Base-by-base conservation (phyloP, 345 rosid species). In the Hypericum perforatum region DNA sequence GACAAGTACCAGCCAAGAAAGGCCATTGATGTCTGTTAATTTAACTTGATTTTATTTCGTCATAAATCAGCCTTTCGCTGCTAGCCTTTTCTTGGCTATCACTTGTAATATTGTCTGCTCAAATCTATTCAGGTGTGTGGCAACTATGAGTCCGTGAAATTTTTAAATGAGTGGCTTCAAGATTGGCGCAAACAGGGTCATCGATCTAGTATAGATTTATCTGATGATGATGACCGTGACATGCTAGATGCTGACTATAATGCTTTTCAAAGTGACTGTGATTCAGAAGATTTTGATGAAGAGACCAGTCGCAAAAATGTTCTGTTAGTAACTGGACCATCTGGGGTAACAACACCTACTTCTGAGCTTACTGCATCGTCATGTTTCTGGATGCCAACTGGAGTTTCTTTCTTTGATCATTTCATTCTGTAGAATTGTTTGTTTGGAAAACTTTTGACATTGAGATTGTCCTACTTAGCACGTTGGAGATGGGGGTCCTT, bases 1-100 rank as follows among this genome's bases (percentile, higher is more conserved):
- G 86, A 78, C 53, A 92, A 88, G 69, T 82, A 85, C 72, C 85
- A 74, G 72, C 97, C 98, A 63, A 74, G 67, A 60, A 78, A 43
- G 55, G 79, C 85, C 58, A 60, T 29, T 7, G 95, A 92, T 95
- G 98, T 88, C 49, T 69, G 78, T 52, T 50, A 50, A 7, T 61
- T 63, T 7, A 50, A 7, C 60, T 63, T 7, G 41, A 69, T 56
- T 43, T 7, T 65, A 45, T 36, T 59, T 37, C 55, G 51, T 63
- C 54, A 16, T 41, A 16, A 37, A 29, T 5, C 37, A 13, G 8
- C 49, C 50, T 32, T 52, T 57, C 55, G 2, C 39, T 36, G 48
- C 16, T n/a, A 37, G 4, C 15, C 37, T 53, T 16, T 9, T 16
- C 44, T 41, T 41, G n/a, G n/a, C 43, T 52, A 8, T 37, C 36